Base-by-base conservation (phyloP, 371 early-diverging fungal genomes). In the Synchytrium microbalum region DNA sequence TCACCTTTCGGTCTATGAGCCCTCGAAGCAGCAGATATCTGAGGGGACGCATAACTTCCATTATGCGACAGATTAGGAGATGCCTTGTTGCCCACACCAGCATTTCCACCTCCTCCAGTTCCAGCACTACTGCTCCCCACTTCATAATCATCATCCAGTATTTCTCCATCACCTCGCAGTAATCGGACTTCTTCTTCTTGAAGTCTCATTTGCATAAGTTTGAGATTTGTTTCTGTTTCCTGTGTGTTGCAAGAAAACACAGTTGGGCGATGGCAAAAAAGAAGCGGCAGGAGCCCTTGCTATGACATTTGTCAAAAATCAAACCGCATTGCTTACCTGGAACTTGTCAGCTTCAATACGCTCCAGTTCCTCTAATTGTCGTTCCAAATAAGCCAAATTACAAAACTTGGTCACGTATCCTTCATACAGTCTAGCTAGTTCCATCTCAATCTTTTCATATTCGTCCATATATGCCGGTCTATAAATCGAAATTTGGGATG, bases 381-480 rank as follows among this genome's bases (percentile, higher is more conserved):
- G 76, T 57, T 81, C 81, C 28, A 81, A 60, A 61, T 64, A 81
- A 1, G 73, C 57, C 13, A 79, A 63, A 58, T 81, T 79, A 32
- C 78, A 59, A 61, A 75, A 75, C 63, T 65, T 69, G n/a, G 70
- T 74, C 69, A 76, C 73, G 58, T 81, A 81, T 26, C 46, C 60
- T 27, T 72, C 67, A 55, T 79, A 79, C 1, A 79, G 64, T 38
- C 53, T 64, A 16, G 66, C 64, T 14, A 81, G 67, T 32, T 81
- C 79, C 10, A 61, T 63, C 63, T 81, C 79, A 33, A 81, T 72
- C 33, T 73, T 72, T 60, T 81, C 81, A 61, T 71, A 81, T 57
- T 81, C 81, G 62, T 81, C 81, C 81, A 81, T 81, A 63, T 75
- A 81, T 10, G 81, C 78, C 2, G 81, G 81, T 32, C 79, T 79